Base-by-base conservation (phyloP, 768 basidiomycete genomes). In the Panaeolus papilionaceus region DNA sequence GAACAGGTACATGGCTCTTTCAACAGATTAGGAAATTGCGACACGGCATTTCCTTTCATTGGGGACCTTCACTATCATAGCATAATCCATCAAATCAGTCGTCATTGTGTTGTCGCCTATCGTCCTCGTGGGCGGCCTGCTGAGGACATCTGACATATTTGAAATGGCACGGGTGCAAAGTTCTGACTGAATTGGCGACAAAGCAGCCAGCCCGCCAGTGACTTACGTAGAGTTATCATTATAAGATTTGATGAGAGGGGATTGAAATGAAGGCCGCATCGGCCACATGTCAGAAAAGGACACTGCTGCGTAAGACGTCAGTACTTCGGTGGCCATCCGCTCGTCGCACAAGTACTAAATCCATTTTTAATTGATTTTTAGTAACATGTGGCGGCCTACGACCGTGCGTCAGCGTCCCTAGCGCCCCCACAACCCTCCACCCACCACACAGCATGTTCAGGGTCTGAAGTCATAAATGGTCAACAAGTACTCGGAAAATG, bases 231-330 rank as follows among this genome's bases (percentile, higher is more conserved):
- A 58, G 28, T 16, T n/a, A 58, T 33, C 54, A 58, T 58, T 58
- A 26, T 58, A 11, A 12, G 54, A 58, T 58, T 58, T 2, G 12
- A 14, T 14, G 54, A 33, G 28, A 58, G 28, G 45, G 9, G 14
- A 58, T n/a, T 58, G 54, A 58, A 58, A 58, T 58, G 28, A 58
- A 58, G n/a, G 26, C 54, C 54, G 28, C 54, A 16, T 37, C 54
- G 11, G 54, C 54, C 54, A 58, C 54, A 58, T 33, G 54, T 37
- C 33, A 51, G 49, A 28, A 28, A 58, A 58, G 33, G 12, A 12
- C 18, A 44, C 33, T 12, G 10, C 26, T 33, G 26, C 10, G 54
- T 58, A 58, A 58, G 54, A 7, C 14, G 20, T 3, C 16, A 45
- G 45, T 51, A 7, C 14, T 2, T 3, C 16, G 18, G 45, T 51